Evolutionary conservation across 1,284 basidiomycete genomes (phyloP).

Genomic region (Cryptococcus sp.): DNA sequence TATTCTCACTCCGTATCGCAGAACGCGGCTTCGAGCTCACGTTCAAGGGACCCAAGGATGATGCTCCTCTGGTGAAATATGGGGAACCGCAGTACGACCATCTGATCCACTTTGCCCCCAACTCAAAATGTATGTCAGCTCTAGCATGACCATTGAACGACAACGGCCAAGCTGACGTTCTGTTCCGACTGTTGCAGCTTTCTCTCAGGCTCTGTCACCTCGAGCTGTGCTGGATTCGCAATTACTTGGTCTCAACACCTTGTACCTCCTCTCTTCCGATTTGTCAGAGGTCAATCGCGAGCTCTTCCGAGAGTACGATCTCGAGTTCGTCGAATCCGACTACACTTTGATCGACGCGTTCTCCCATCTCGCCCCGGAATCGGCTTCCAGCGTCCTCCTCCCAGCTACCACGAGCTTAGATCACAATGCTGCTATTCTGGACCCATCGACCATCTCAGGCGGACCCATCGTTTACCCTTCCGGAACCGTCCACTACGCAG

Average conservation of each 20-base stretch:
- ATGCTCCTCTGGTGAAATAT: slow-evolving; percentile 67
- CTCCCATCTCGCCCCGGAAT: slow-evolving; percentile 31
- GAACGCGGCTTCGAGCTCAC: slow-evolving; percentile 77
- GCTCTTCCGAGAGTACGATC: slow-evolving; percentile 59
- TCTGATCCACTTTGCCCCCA: slow-evolving; percentile 78
- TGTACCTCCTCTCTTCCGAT: slow-evolving; percentile 73
- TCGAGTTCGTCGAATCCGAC: slow-evolving; percentile 57
- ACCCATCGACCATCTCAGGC: slow-evolving; percentile 35
- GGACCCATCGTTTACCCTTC: slow-evolving; percentile 62
- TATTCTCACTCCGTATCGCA: slow-evolving; percentile 43
- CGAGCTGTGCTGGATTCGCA: slow-evolving; percentile 77
- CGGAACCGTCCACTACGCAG: slow-evolving; percentile 71
- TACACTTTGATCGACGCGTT: slow-evolving; percentile 56
- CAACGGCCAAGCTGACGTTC: neutral
- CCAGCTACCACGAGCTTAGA: slow-evolving; percentile 70
- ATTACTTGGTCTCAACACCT: slow-evolving; percentile 71
- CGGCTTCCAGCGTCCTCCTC: slow-evolving; percentile 68
- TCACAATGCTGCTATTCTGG: slow-evolving; percentile 26
- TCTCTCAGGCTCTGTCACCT: slow-evolving; percentile 65
- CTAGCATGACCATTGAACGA: neutral
- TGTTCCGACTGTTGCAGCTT: slow-evolving; percentile 17
- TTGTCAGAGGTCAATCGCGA: slow-evolving; percentile 56
- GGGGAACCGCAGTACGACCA: slow-evolving; percentile 76
- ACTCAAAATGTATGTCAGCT: slow-evolving; percentile 67
- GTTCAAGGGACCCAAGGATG: slow-evolving; percentile 74